These are phyloP conservation scores for Ogataea pilisensis DNA, from an alignment of 805 yeast species.

Conservation along the genomic window DNA sequence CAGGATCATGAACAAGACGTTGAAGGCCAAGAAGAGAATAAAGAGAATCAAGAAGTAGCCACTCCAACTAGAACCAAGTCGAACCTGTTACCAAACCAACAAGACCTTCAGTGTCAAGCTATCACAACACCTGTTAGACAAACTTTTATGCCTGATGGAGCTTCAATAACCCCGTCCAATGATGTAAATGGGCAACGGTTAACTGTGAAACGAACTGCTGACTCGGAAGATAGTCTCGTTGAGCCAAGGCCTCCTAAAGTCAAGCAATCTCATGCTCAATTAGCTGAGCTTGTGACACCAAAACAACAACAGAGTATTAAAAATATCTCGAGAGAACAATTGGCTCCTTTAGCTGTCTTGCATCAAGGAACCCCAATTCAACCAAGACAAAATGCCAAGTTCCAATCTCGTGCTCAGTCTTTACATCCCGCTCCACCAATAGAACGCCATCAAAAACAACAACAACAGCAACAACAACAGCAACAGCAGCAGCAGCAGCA, in stretches of 20 bases:
- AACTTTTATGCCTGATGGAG: background rate
- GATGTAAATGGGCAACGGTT: constrained; percentile 1
- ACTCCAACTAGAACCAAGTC: background rate
- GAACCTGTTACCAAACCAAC: background rate
- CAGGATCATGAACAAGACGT: background rate
- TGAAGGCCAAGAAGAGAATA: background rate
- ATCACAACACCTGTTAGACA: background rate
- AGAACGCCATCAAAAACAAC: background rate
- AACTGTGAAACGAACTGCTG: background rate
- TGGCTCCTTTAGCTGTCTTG: background rate
- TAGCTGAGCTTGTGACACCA: constrained; percentile 2
- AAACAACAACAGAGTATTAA: background rate
- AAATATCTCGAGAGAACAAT: constrained; percentile 10
- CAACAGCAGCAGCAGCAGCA: constrained; percentile 1
- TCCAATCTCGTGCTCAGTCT: background rate
- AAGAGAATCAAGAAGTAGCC: background rate
- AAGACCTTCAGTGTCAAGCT: background rate
- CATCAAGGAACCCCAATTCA: background rate
- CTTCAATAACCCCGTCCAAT: constrained; percentile 7
- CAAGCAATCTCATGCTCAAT: constrained; percentile 3
- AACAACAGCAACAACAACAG: background rate
- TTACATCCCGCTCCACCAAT: background rate
- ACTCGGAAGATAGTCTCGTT: background rate
- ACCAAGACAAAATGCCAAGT: background rate
- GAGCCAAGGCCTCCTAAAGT: constrained; percentile 5